A percentile compares a stretch with the other conserved stretches of the same genome.
Evolutionary conservation across 75 land plant genomes (phyloP).

Genomic region (Adiantum capillusveneris): DNA sequence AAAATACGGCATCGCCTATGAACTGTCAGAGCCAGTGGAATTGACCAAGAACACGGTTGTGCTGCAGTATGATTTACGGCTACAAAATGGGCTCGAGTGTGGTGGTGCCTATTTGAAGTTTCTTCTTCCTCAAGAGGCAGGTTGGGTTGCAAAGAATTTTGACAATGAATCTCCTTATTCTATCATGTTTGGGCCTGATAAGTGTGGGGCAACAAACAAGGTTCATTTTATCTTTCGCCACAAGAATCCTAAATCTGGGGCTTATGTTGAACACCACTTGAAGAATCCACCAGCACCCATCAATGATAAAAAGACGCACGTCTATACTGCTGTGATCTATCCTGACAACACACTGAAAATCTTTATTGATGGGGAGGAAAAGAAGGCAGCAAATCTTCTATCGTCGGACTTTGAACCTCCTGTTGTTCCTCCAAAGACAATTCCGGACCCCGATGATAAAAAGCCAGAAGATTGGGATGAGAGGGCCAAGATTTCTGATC

Average conservation of each 20-base stretch:
- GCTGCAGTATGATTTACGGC: conserved; percentile 74
- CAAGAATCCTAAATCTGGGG: conserved; percentile 74
- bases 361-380: conserved; percentile 81
- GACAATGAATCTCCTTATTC: conserved; percentile 86
- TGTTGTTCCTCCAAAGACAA: conserved; percentile 66
- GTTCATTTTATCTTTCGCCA: conserved; percentile 91
- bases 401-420: conserved; percentile 79
- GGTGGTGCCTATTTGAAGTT: conserved; percentile 93
- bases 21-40: conserved; percentile 45
- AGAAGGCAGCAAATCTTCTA: conserved; percentile 56
- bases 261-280: conserved; percentile 83
- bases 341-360: conserved; percentile 59
- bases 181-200: conserved; percentile 98
- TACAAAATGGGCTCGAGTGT: conserved; percentile 89
- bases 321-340: conserved; percentile 76
- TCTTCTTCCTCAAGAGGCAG: conserved; percentile 75
- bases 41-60: conserved; percentile 57
- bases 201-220: conserved; percentile 93
- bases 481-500: conserved; percentile 83
- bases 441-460: conserved; percentile 82
- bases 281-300: conserved; percentile 80
- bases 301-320: conserved; percentile 72
- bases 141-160: conserved; percentile 65
- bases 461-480: conserved; percentile 99
- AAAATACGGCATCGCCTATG: conserved; percentile 83